phyloP scores from a whole-genome alignment of 352 stramenopile genomes.

The Vaucheria bursata region DNA sequence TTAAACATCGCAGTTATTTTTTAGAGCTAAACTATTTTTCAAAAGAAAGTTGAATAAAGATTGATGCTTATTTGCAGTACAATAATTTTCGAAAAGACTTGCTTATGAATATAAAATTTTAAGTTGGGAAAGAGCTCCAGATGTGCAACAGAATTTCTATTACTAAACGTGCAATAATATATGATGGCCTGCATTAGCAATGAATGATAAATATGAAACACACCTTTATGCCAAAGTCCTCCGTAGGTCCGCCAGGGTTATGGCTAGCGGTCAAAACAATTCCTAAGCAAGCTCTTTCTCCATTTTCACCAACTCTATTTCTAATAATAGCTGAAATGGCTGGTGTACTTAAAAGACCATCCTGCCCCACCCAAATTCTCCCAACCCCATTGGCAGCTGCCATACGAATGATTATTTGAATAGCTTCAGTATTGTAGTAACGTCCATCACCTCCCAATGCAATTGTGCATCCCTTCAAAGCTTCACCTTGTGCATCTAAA shows the following conservation, averaged over 20 bases:
- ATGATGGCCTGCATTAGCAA: no score
- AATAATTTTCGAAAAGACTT: no score
- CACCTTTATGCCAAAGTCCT: slow-evolving; percentile 93
- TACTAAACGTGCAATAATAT: no score
- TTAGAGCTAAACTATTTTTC: no score
- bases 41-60: no score
- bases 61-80: no score
- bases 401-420: slow-evolving; percentile 92
- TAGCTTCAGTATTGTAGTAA: slow-evolving; percentile 67
- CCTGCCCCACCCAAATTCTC: slow-evolving; percentile 86
- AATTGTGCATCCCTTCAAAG: slow-evolving; percentile 77
- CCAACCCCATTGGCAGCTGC: slow-evolving; percentile 89
- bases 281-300: slow-evolving; percentile 77
- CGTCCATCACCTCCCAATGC: slow-evolving; percentile 86
- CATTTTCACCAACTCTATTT: slow-evolving; percentile 55
- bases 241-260: slow-evolving; percentile 93
- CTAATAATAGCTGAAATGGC: slow-evolving; percentile 93
- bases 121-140: no score
- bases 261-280: slow-evolving; percentile 95
- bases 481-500: slow-evolving; percentile 85
- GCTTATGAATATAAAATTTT: no score
- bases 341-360: slow-evolving; percentile 91
- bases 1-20: no score
- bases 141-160: no score
- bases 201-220: no score